Conservation (phyloP, 2,329 filamentous ascomycete genomes). For the Hypoxylon sp. region DNA sequence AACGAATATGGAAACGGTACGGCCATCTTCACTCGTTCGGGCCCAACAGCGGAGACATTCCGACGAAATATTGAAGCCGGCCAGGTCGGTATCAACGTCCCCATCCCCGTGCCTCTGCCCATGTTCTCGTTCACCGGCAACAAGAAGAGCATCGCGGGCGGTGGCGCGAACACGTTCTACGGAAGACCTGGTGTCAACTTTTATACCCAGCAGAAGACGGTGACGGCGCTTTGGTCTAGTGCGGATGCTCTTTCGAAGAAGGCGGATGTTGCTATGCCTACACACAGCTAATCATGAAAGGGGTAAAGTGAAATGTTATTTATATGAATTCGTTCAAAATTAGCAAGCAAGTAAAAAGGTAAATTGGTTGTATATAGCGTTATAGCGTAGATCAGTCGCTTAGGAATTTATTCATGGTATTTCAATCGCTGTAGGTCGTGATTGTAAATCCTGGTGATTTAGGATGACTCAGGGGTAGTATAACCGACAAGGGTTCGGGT, state of each 20-base stretch:
- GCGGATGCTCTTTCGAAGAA: conserved; percentile 86
- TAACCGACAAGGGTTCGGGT: no score
- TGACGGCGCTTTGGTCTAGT: conserved; percentile 88
- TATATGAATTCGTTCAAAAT: no score
- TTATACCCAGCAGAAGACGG: conserved; percentile 97
- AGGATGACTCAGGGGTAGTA: no score
- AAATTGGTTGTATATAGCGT: neutral
- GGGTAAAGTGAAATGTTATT: no score
- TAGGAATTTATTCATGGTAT: no score
- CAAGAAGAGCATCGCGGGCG: conserved; percentile 92
- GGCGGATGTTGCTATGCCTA: conserved; percentile 89
- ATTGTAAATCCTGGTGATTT: no score
- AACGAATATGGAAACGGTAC: conserved; percentile 90
- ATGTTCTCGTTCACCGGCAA: conserved; percentile 79
- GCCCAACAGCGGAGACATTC: conserved; percentile 79
- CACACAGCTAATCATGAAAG: conserved; percentile 49
- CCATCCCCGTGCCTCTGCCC: conserved; percentile 75
- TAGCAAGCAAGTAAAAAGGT: no score
- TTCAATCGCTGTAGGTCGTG: no score
- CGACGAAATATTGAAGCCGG: conserved; percentile 83
- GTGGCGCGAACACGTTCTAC: conserved; percentile 94
- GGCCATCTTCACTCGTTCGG: conserved; percentile 83
- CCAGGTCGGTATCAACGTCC: conserved; percentile 86
- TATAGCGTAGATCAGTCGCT: no score
- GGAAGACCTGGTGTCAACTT: conserved; percentile 92